Base-by-base conservation (phyloP, 306 rosid genomes). In the Boehmeria nivea region DNA sequence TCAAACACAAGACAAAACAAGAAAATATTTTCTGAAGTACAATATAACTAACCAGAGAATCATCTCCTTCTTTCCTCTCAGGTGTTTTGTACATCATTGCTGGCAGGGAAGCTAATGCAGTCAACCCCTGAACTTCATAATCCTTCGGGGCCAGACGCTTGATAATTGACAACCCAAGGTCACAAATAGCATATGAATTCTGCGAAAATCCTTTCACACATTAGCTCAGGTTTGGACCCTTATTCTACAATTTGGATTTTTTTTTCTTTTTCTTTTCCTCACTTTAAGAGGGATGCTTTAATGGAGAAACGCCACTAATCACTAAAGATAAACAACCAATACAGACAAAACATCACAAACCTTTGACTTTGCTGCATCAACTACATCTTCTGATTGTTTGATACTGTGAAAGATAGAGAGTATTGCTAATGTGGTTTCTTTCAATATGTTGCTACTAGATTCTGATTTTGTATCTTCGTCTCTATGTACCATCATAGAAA, bases 181-280 rank as follows among this genome's bases (percentile, higher is more conserved):
- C 96, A 77, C 89, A 83, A 62, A 93, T 81, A 63, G 94, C 96
- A 77, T 77, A 78, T 44, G 95, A 87, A 63, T 73, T 87, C 99
- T 93, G 95, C 55, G 51, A 75, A 57, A 34, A 57, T 65, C 67
- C 64, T 59, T 52, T 62, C 20, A 68, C 16, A 60, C n/a, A 59
- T 71, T 54, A 80, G 82, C 42, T 59, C 25, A 37, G 54, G 34
- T 56, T 34, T 23, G 23, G 51, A 21, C 26, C 44, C 51, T 3
- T 27, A 15, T 18, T 20, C 15, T 18, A n/a, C 7, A 21, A 1
- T 48, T 18, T 6, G 12, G 45, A 9, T 17, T 33, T 31, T 16
- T 19, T 17, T 34, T 3, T 1, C 6, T 17, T 22, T 52, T n/a
- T n/a, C n/a, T n/a, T n/a, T n/a, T n/a, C n/a, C n/a, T n/a, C n/a